Conservation (phyloP, 2,329 filamentous ascomycete genomes). For the Botrytis porri region DNA sequence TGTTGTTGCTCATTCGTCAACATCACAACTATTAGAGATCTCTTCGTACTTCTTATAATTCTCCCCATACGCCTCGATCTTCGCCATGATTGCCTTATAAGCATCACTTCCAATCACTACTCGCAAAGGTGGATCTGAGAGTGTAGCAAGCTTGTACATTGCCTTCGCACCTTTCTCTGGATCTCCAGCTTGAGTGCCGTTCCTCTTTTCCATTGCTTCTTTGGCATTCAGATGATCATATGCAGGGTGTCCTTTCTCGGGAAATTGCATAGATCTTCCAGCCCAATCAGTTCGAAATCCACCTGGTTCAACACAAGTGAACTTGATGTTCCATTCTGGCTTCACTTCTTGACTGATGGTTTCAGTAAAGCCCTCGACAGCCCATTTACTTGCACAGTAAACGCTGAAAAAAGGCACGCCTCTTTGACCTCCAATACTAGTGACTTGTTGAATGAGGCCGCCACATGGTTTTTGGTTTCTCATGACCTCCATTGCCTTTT, state of each 20-base stretch:
- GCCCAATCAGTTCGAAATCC: slow-evolving; percentile 43
- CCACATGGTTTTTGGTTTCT: slow-evolving; percentile 38
- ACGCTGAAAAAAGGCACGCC: slow-evolving; percentile 39
- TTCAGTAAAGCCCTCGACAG: slow-evolving; percentile 43
- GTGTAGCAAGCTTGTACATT: slow-evolving; percentile 54
- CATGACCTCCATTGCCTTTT: slow-evolving; percentile 41
- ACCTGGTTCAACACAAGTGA: slow-evolving; percentile 44
- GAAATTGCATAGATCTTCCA: slow-evolving; percentile 41
- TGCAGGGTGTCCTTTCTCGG: slow-evolving; percentile 42
- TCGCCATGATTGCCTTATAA: slow-evolving; percentile 47
- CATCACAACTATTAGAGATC: slow-evolving; percentile 30
- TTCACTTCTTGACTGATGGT: slow-evolving; percentile 39
- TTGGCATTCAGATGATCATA: slow-evolving; percentile 48
- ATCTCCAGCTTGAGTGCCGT: slow-evolving; percentile 40
- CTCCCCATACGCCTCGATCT: slow-evolving; percentile 49
- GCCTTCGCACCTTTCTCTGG: slow-evolving; percentile 48
- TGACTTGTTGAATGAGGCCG: slow-evolving; percentile 44
- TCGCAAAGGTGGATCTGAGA: slow-evolving; percentile 51
- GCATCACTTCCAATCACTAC: slow-evolving; percentile 54
- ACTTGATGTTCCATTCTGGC: slow-evolving; percentile 42
- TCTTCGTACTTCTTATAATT: slow-evolving; percentile 38
- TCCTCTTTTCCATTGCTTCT: slow-evolving; percentile 40
- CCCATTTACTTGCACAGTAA: slow-evolving; percentile 45
- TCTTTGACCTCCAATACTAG: slow-evolving; percentile 41
- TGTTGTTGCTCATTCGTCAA: slow-evolving; percentile 22